Percentiles rank a stretch among this genome's conserved stretches.
Conservation (phyloP, 208 protist species). For the Crithidia mellificae region DNA sequence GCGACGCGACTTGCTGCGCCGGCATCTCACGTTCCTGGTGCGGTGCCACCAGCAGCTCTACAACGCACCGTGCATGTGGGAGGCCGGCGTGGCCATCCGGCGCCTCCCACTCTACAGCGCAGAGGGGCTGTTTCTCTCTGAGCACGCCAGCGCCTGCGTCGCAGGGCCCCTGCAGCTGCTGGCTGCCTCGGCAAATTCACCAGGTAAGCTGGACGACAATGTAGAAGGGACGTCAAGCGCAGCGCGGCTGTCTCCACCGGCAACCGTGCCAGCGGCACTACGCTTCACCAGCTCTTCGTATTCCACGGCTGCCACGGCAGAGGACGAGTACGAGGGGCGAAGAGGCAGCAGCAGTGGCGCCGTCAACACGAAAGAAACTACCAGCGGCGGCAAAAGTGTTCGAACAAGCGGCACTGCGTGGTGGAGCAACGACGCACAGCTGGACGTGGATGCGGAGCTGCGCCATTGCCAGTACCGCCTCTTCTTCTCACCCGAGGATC, state of each 20-base stretch:
- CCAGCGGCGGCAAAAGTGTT: background rate
- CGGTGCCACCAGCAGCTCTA: constrained; percentile 65
- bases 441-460: constrained; percentile 27
- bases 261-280: background rate
- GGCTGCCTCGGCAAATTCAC: background rate
- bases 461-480: constrained; percentile 38
- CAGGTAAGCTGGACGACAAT: background rate
- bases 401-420: background rate
- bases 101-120: constrained; percentile 35
- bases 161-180: background rate
- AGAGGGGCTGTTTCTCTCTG: constrained; percentile 30
- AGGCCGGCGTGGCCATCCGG: constrained; percentile 30
- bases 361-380: background rate
- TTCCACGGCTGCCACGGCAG: background rate
- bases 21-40: constrained; percentile 49
- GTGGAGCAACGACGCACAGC: background rate
- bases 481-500: constrained; percentile 52
- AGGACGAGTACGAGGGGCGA: background rate
- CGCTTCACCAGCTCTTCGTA: background rate
- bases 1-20: constrained; percentile 57
- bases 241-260: background rate
- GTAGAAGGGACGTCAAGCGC: no score
- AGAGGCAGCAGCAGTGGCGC: no score
- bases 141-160: background rate
- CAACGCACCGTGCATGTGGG: constrained; percentile 50